Conservation (phyloP, 208 protist species). For the Crithidia fasciculata region DNA sequence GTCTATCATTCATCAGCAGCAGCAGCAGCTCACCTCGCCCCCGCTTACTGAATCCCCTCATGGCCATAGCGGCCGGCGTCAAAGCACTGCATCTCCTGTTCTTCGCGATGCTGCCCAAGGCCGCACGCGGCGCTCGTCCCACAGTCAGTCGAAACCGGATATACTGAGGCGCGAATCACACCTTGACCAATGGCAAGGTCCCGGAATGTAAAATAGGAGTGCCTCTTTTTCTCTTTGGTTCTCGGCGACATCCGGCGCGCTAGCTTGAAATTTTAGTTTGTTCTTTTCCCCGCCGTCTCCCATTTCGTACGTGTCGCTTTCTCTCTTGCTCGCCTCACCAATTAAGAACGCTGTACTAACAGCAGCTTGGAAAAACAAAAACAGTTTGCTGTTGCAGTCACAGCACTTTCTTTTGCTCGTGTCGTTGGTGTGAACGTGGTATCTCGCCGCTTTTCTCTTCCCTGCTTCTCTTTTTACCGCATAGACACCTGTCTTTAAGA, state of each 20-base stretch:
- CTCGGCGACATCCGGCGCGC: not conserved
- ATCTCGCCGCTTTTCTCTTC: too few species aligned
- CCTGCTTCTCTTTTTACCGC: too few species aligned
- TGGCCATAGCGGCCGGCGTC: slow-evolving; percentile 16
- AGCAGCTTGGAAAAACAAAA: too few species aligned
- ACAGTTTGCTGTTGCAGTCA: too few species aligned
- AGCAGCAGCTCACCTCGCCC: slow-evolving; percentile 26
- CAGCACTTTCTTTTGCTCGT: too few species aligned
- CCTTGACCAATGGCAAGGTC: slow-evolving; percentile 31
- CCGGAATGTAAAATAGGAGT: slow-evolving; percentile 13
- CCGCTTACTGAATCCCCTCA: slow-evolving; percentile 1
- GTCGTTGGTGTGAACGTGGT: too few species aligned
- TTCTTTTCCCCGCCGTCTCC: not conserved
- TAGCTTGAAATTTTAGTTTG: not conserved
- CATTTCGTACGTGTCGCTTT: too few species aligned
- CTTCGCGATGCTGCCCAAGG: slow-evolving; percentile 18
- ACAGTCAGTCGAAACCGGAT: slow-evolving; percentile 29
- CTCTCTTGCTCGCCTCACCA: too few species aligned
- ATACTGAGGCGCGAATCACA: slow-evolving; percentile 22
- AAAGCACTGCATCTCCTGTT: slow-evolving; percentile 21
- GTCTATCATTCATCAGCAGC: slow-evolving; percentile 61
- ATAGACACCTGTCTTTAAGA: too few species aligned
- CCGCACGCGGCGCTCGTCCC: slow-evolving; percentile 18
- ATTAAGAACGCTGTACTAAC: too few species aligned
- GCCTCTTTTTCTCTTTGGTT: slow-evolving; percentile 4